Percentiles rank a stretch among this genome's conserved stretches.
phyloP scores from a whole-genome alignment of 1,284 basidiomycete genomes.

The Athelia psychrophila region DNA sequence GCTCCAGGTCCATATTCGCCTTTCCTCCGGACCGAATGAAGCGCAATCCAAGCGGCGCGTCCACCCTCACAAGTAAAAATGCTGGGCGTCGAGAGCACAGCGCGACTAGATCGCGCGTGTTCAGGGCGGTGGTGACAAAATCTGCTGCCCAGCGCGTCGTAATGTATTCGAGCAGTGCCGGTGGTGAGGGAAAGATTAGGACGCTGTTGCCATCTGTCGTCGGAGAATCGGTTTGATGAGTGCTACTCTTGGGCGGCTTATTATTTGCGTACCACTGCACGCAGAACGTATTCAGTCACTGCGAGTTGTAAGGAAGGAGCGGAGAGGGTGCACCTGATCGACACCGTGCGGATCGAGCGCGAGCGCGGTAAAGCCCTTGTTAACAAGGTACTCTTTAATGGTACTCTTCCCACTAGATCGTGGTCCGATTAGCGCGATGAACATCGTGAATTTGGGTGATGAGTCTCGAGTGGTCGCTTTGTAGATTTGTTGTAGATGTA shows the following conservation, averaged over 20 bases:
- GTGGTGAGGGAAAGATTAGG: conserved; percentile 26
- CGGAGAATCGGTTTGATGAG: neutral
- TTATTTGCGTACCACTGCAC: neutral
- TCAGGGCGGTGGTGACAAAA: conserved; percentile 81
- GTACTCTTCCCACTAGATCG: conserved; percentile 79
- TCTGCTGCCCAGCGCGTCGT: conserved; percentile 82
- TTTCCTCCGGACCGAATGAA: conserved; percentile 40
- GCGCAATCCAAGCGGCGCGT: conserved; percentile 75
- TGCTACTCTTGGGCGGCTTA: neutral
- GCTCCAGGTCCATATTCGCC: conserved; percentile 51
- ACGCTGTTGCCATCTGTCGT: conserved; percentile 10
- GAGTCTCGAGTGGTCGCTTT: neutral
- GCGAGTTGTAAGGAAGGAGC: conserved; percentile 2
- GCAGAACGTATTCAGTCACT: neutral
- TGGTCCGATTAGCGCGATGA: conserved; percentile 88
- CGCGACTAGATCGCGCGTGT: conserved; percentile 55
- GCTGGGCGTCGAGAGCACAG: conserved; percentile 87
- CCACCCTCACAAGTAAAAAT: conserved; percentile 84
- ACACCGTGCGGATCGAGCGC: conserved; percentile 3
- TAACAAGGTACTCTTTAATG: conserved; percentile 71
- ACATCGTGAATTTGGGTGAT: conserved; percentile 43
- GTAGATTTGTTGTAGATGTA: neutral
- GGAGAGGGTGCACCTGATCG: conserved; percentile 31
- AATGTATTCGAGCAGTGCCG: conserved; percentile 68
- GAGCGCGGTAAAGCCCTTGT: conserved; percentile 44